These are phyloP conservation scores for Mycena crocata DNA, from an alignment of 768 basidiomycete species.

Conservation along the genomic window DNA sequence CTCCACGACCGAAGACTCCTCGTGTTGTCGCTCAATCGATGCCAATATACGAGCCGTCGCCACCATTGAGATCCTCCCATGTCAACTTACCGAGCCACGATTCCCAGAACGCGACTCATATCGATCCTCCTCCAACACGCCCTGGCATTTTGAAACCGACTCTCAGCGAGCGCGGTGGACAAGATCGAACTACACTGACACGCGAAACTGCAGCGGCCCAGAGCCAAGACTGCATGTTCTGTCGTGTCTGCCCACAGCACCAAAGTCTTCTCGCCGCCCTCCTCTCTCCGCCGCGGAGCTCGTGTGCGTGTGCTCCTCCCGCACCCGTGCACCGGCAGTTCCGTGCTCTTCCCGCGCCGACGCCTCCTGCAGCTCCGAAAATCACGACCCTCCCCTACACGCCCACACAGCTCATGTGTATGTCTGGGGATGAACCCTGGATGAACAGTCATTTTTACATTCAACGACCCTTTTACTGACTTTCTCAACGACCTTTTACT, in stretches of 20 bases:
- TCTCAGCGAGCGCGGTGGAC: background rate
- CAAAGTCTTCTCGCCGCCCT: constrained; percentile 6
- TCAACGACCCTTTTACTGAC: constrained; percentile 9
- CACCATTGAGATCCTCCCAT: too few relatives aligned
- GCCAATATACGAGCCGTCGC: too few relatives aligned
- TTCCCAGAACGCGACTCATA: too few relatives aligned
- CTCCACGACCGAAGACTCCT: too few relatives aligned
- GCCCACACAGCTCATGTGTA: constrained; percentile 16
- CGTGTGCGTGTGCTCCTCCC: background rate
- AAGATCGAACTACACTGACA: background rate
- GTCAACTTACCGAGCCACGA: too few relatives aligned
- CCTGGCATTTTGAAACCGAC: background rate
- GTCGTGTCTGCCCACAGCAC: constrained; percentile 13
- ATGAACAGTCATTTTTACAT: constrained; percentile 15
- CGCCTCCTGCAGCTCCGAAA: background rate
- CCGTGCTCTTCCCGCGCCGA: background rate
- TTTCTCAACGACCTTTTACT: background rate
- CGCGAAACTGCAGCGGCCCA: background rate
- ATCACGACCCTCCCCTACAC: constrained; percentile 4
- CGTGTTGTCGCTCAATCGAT: too few relatives aligned
- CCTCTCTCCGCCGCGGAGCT: background rate
- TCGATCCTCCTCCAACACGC: too few relatives aligned
- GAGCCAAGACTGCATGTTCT: constrained; percentile 1
- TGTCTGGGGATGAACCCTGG: constrained; percentile 13
- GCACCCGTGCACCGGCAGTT: background rate